phyloP scores from a whole-genome alignment of 768 basidiomycete species.

The Mycena amicta region DNA sequence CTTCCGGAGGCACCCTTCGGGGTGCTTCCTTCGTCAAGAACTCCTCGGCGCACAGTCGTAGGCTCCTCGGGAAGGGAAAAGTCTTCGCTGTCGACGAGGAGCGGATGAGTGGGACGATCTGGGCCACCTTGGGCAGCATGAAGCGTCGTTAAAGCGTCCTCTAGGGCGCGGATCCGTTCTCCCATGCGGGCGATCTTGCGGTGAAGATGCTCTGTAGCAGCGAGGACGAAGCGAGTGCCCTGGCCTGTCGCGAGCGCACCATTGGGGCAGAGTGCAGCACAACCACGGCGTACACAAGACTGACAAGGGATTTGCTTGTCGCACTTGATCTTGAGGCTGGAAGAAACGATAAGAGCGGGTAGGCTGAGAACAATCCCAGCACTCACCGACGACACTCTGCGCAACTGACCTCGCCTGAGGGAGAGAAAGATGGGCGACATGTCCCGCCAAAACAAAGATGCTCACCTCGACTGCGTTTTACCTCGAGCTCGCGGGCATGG shows the following conservation, averaged over 20 bases:
- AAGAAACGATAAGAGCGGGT: constrained; percentile 19
- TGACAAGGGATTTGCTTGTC: constrained; percentile 83
- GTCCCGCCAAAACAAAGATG: constrained; percentile 5
- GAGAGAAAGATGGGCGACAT: constrained; percentile 12
- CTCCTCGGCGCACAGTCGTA: background rate
- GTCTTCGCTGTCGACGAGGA: constrained; percentile 36
- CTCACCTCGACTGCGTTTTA: constrained; percentile 69
- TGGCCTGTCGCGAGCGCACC: constrained; percentile 78
- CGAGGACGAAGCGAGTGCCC: constrained; percentile 70
- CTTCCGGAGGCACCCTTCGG: constrained; percentile 20
- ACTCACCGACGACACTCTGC: constrained; percentile 78
- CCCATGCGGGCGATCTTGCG: constrained; percentile 54
- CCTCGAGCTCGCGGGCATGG: constrained; percentile 68
- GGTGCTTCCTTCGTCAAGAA: background rate
- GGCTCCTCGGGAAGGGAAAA: constrained; percentile 7
- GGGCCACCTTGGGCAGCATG: constrained; percentile 41
- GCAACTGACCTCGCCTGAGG: constrained; percentile 61
- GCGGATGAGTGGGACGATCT: constrained; percentile 45
- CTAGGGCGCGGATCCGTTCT: constrained; percentile 57
- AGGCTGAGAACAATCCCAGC: constrained; percentile 43
- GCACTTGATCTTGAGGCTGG: constrained; percentile 79
- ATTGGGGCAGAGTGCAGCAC: constrained; percentile 71
- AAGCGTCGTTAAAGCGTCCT: constrained; percentile 57
- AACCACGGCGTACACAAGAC: constrained; percentile 72
- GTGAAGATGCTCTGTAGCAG: constrained; percentile 69